Base-by-base conservation (phyloP, 345 rosid genomes). In the Eucalyptus tenuipes region DNA sequence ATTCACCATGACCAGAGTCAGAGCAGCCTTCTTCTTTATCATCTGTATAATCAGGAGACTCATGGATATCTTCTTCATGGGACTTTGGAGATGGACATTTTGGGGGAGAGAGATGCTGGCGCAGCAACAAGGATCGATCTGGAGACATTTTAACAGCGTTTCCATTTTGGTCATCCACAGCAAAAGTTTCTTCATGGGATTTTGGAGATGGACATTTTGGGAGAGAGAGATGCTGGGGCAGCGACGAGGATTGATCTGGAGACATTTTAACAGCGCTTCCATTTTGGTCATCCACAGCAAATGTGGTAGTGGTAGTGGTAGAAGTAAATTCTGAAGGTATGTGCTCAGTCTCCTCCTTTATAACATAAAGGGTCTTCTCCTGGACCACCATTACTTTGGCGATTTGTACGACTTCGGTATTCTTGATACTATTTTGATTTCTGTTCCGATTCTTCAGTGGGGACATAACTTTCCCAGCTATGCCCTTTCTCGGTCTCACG, bases 281-380 rank as follows among this genome's bases (percentile, higher is more conserved):
- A 45, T 92, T 93, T 61, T 90, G 91, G 85, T 91, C 92, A 48
- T 64, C 27, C 44, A n/a, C 85, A 66, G 40, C 40, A n/a, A 86
- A 37, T 52, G 55, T 10, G 47, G 29, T 40, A 37, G 55, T 10
- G 47, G 29, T 40, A 37, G 84, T 75, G 9, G 29, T 37, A 75
- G 84, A 75, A 75, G 84, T 40, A 79, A 95, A 93, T 86, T 92
- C 93, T 89, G 93, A 86, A 89, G 90, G 59, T 88, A 88, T 90
- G 80, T 92, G 87, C 89, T 91, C 93, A 49, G 93, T 92, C 88
- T 94, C 91, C 95, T 92, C 90, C 88, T 95, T 90, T 86, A 96
- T 89, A 81, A 97, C 96, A 92, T 94, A 91, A 29, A 97, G 90
- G 31, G 96, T 95, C 88, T 95, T 96, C 91, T 95, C 99, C 88